These are phyloP conservation scores for Debaryomyces udenii DNA, from an alignment of 1,139 yeast species.

Conservation along the genomic window DNA sequence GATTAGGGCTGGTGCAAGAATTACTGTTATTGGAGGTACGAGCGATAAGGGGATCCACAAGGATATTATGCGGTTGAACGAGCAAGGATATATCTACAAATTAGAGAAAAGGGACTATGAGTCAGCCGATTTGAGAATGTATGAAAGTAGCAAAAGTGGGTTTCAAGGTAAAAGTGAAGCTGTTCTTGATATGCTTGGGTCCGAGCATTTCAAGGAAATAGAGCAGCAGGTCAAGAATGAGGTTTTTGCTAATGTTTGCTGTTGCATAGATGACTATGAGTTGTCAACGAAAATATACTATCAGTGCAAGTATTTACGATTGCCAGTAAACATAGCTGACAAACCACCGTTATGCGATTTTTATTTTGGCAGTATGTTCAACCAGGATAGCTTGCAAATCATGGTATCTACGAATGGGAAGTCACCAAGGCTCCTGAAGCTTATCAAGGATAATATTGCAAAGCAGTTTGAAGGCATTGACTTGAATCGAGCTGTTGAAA, in stretches of 20 bases:
- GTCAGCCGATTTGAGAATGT: conserved; percentile 52
- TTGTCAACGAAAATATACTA: conserved; percentile 62
- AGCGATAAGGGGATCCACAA: conserved; percentile 40
- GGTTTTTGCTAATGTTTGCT: conserved; percentile 65
- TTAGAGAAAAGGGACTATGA: conserved; percentile 46
- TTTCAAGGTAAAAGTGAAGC: neutral
- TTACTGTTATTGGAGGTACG: conserved; percentile 67
- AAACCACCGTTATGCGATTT: conserved; percentile 83
- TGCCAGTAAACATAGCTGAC: conserved; percentile 84
- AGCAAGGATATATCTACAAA: conserved; percentile 45
- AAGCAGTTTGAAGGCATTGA: conserved; percentile 45
- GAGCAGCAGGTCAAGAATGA: conserved; percentile 37
- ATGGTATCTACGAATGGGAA: conserved; percentile 86
- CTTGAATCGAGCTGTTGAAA: conserved; percentile 62
- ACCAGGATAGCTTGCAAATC: conserved; percentile 76
- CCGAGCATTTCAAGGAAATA: conserved; percentile 35
- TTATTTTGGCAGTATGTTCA: conserved; percentile 79
- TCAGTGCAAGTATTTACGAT: conserved; percentile 53
- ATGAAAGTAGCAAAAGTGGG: conserved; percentile 30
- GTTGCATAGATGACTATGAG: conserved; percentile 75
- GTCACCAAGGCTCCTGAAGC: conserved; percentile 73
- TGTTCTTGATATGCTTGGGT: conserved; percentile 25
- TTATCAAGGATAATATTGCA: conserved; percentile 63
- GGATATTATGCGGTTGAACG: conserved; percentile 39
- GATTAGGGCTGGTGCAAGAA: conserved; percentile 66